Percentiles rank a stretch among this genome's conserved stretches.
phyloP scores from a whole-genome alignment of 2,329 filamentous ascomycete genomes.

The Aspergillus vadensis region DNA sequence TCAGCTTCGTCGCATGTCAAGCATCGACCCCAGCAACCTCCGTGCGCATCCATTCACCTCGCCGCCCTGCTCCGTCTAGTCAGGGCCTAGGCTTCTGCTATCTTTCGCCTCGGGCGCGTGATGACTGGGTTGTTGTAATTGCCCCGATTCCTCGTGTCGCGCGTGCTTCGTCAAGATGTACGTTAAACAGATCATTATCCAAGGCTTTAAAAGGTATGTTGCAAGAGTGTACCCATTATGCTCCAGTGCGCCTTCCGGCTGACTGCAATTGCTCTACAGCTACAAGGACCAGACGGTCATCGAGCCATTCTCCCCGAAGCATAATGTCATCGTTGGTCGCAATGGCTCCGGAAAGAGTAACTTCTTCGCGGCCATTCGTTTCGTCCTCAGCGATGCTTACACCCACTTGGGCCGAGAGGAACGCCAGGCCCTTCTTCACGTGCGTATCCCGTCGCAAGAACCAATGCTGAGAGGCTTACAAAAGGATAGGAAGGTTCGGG shows the following conservation, averaged over 20 bases:
- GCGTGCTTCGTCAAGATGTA: conserved; percentile 66
- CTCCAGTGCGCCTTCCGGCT: conserved; percentile 19
- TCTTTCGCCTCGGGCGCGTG: conserved; percentile 26
- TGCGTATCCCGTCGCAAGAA: conserved; percentile 33
- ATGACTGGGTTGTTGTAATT: conserved; percentile 32
- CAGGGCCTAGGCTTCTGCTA: conserved; percentile 4
- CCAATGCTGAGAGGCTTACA: conserved; percentile 29
- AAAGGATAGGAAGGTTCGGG: conserved; percentile 77
- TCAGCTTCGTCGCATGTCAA: conserved; percentile 18
- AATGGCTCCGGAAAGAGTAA: conserved; percentile 99
- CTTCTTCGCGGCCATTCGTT: conserved; percentile 98
- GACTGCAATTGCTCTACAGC: conserved; percentile 51
- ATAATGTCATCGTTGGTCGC: conserved; percentile 97
- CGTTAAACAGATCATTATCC: conserved; percentile 99
- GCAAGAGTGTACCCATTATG: background rate
- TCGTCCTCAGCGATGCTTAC: conserved; percentile 97
- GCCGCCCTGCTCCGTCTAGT: background rate
- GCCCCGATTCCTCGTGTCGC: conserved; percentile 30
- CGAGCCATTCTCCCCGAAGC: conserved; percentile 94
- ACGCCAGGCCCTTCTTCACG: conserved; percentile 89
- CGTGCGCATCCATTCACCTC: conserved; percentile 3
- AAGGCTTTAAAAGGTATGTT: conserved; percentile 94
- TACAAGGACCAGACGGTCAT: conserved; percentile 99
- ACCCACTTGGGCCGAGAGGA: conserved; percentile 95
- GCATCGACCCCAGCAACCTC: conserved; percentile 5